Evolutionary conservation across 805 yeast species (phyloP), one percentile per base, ranked within the genome.

Genomic region (Metschnikowia shivogae): DNA sequence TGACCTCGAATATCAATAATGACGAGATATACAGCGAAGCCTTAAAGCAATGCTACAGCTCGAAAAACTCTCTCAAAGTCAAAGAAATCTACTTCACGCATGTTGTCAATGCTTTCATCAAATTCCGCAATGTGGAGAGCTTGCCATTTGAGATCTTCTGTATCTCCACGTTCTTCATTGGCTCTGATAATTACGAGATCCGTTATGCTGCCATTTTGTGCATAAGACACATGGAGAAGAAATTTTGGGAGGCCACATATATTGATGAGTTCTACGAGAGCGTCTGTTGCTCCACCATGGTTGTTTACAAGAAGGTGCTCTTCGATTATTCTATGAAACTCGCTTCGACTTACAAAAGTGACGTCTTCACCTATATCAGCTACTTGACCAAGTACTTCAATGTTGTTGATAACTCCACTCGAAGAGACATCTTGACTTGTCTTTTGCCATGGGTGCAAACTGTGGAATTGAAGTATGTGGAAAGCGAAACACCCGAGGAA

Each of bases 401-500:
- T 57, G 47, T 61, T 22, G 74, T 76, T 36, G 84, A 84, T 42
- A 68, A 67, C 41, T 75, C 76, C 20, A 76, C 86, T 1, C 75
- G 93, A 57, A 78, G 87, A 46, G 97, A 90, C 60, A 75, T 92
- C 10, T 66, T 92, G 45, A 81, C 93, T 0, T 82, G 90, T 20
- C 63, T 93, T 41, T 69, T 88, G 8, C 97, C 99, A 1, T 93
- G 98, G 97, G 80, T 90, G n/a, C 93, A 86, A 57, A 79, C 83
- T 2, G 82, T 90, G 36, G 86, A 84, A 36, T 69, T 92, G 44
- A 76, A 77, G 14, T 50, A 50, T 22, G 37, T 34, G 20, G 28
- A 36, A 6, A 8, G 36, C 8, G 46, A 46, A 12, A 45, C 34
- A 9, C 37, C 49, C 1, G 46, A 40, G 30, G 46, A 42, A n/a